Base-by-base conservation (phyloP, 768 basidiomycete genomes). In the Amanita molliuscula region DNA sequence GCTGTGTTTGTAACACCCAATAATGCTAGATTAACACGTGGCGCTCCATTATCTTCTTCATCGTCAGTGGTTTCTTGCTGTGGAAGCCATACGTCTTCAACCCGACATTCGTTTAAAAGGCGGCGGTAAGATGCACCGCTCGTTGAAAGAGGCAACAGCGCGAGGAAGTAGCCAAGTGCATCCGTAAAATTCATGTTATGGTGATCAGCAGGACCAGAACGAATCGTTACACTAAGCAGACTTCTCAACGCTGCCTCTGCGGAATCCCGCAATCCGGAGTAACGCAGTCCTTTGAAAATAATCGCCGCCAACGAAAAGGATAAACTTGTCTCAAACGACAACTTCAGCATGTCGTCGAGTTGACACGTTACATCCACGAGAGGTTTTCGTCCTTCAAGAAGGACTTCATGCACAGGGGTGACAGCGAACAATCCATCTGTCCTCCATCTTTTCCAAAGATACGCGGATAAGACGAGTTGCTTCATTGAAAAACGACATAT, bases 281-380 rank as follows among this genome's bases (percentile, higher is more conserved):
- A 81, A 21, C 91, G 79, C 49, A 92, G 67, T 35, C 90, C 91
- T 61, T 93, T 92, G 75, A 92, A 88, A 42, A 95, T 78, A 55
- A 90, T 76, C 0, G 88, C 73, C 1, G 89, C 82, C 16, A 96
- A 65, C 10, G 86, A 82, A 65, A 94, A 89, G 6, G 88, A 87
- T 65, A 91, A 86, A 61, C 72, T 84, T 0, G 69, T 64, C 20
- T 86, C 83, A 66, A 93, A 94, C 0, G 85, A 87, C 23, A 95
- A 66, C 34, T 79, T 78, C 13, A 88, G 68, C 37, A 84, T 65
- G 33, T 78, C 74, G 55, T 94, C 91, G 26, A 95, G 69, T 59
- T 88, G 83, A 31, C 68, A 68, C 0, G 82, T 77, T 4, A 82
- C 73, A 23, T 85, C 83, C 55, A 83, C 80, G n/a, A 90, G 66